Conservation (phyloP, 306 rosid species). For the Vigna trinervia region DNA sequence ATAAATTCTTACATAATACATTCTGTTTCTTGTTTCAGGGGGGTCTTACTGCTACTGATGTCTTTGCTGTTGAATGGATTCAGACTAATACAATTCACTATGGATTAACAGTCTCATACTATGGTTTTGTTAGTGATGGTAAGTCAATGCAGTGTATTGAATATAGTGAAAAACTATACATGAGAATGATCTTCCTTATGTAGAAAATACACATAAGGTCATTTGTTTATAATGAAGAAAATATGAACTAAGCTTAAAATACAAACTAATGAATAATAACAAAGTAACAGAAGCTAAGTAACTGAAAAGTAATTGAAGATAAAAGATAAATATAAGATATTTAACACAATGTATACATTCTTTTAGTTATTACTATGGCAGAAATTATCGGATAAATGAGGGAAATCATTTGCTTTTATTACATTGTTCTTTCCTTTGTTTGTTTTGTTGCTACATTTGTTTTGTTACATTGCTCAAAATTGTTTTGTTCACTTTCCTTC, state of each 20-base stretch:
- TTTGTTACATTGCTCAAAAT: too few species aligned
- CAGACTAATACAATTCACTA: constrained; percentile 83
- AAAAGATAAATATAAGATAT: too few species aligned
- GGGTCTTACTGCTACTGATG: constrained; percentile 97
- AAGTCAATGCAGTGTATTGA: constrained; percentile 43
- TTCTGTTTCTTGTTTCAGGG: constrained; percentile 75
- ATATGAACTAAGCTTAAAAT: too few species aligned
- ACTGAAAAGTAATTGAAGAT: too few species aligned
- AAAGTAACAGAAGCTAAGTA: too few species aligned
- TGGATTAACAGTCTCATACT: constrained; percentile 96
- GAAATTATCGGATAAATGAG: constrained; percentile 24
- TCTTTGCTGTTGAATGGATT: constrained; percentile 96
- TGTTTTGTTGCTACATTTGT: constrained; percentile 7
- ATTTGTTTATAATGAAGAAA: too few species aligned
- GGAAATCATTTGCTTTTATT: constrained; percentile 18
- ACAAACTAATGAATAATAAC: too few species aligned
- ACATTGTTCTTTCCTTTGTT: constrained; percentile 18
- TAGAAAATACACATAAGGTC: too few species aligned
- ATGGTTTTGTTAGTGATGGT: constrained; percentile 98
- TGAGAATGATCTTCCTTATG: too few species aligned
- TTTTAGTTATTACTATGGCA: constrained; percentile 5
- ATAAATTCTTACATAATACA: constrained; percentile 21
- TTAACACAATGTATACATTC: background rate
- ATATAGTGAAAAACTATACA: too few species aligned
- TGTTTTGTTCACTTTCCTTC: background rate